Base-by-base conservation (phyloP, 306 rosid genomes). In the Datisca glomerata region DNA sequence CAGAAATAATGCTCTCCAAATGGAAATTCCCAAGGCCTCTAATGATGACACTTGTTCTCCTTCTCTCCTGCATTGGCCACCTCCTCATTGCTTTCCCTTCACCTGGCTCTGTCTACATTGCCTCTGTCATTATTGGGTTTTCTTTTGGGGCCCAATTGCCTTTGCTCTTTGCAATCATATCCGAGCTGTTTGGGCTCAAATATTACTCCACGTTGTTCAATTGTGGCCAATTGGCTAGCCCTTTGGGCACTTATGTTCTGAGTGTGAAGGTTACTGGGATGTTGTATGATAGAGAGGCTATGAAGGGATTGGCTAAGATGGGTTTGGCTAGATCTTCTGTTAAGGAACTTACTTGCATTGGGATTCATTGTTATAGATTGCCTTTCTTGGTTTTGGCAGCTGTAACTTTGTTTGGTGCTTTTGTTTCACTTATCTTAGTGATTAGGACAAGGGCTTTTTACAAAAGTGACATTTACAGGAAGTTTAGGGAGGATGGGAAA, bases 111-210 rank as follows among this genome's bases (percentile, higher is more conserved):
- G 72, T 81, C 3, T 81, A 81, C 45, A 24, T 81, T 0, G 45
- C 86, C 7, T 81, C 93, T 0, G 53, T 81, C 31, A 56, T 81
- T 0, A 63, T 68, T 5, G 93, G 93, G 1, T 80, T 73, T 32
- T 66, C 81, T 61, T 80, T 72, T 23, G 93, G 93, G 0, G 85
- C 85, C 0, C 66, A 70, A 2, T 73, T 79, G 86, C 82, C 86
- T 0, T 65, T 81, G 40, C 38, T 81, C 13, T 81, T 52, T 29
- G 82, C 93, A 2, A 76, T 81, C 38, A 76, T 76, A 14, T 81
- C 93, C 3, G 93, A 81, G 8, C 19, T 81, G 3, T 81, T 81
- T 15, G 93, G 93, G 50, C 75, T 76, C 34, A 81, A 81, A 23
- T 70, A 81, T 42, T 81, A 73, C 57, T 70, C 93, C 4, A 81